Evolutionary conservation across 2,329 filamentous ascomycete genomes (phyloP).

Genomic region (Tricladium varicosporioides): DNA sequence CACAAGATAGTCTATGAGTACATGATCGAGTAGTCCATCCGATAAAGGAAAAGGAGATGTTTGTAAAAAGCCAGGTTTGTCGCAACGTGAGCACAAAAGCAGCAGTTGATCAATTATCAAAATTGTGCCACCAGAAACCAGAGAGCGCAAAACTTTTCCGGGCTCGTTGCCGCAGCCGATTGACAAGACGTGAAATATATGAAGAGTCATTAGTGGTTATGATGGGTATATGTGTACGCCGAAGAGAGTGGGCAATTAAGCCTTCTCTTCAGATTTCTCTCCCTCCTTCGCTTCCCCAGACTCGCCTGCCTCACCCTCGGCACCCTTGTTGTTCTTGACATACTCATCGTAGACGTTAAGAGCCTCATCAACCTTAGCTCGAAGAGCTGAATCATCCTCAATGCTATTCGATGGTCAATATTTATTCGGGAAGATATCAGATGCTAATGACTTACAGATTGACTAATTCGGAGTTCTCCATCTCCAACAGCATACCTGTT

Average conservation of each 20-base stretch:
- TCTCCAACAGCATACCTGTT: constrained; percentile 98
- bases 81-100: constrained; percentile 12
- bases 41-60: constrained; percentile 23
- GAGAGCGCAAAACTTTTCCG: constrained; percentile 34
- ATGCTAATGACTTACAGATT: constrained; percentile 72
- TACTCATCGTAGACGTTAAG: constrained; percentile 98
- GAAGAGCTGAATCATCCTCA: constrained; percentile 83
- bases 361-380: constrained; percentile 95
- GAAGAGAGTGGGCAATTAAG: constrained; percentile 40
- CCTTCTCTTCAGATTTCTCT: constrained; percentile 52
- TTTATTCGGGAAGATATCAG: neutral
- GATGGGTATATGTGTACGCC: constrained; percentile 7
- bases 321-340: constrained; percentile 63
- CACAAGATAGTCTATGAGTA: constrained; percentile 30
- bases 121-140: constrained; percentile 23
- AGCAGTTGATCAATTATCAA: constrained; percentile 12
- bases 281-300: constrained; percentile 45
- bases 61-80: constrained; percentile 17
- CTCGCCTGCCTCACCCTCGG: constrained; percentile 36
- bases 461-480: constrained; percentile 94
- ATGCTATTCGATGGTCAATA: constrained; percentile 56
- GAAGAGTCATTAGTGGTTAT: constrained; percentile 19
- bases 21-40: constrained; percentile 26
- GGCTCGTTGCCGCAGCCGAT: constrained; percentile 30
- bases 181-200: constrained; percentile 31